These are phyloP conservation scores for Fusarium bulbicola DNA, from an alignment of 2,329 filamentous ascomycete genomes.

Conservation along the genomic window DNA sequence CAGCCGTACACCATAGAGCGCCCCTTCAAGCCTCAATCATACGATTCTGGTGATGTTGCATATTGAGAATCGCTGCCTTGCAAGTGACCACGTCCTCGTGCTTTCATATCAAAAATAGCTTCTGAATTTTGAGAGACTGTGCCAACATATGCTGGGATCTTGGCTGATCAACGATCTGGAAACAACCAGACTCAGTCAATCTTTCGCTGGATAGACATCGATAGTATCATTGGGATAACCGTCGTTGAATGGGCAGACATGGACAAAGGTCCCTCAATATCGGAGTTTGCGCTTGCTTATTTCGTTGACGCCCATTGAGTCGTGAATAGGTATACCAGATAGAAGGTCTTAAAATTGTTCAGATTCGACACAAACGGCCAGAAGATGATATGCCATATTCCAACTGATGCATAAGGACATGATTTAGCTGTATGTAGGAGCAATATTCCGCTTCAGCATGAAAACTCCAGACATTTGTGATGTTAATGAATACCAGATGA, in stretches of 20 bases:
- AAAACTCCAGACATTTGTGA: neutral
- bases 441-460: neutral
- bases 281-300: neutral
- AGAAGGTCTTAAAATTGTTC: neutral
- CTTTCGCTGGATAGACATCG: neutral
- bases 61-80: neutral
- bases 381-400: neutral
- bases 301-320: neutral
- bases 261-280: neutral
- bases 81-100: neutral
- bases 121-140: neutral
- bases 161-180: neutral
- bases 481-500: neutral
- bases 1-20: constrained; percentile 5
- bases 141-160: neutral
- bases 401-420: neutral
- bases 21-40: constrained; percentile 24
- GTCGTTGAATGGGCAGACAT: neutral
- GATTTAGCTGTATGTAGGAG: neutral
- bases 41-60: constrained; percentile 20
- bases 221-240: neutral
- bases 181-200: neutral
- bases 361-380: neutral
- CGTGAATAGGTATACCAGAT: neutral
- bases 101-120: neutral